Conservation (phyloP, 345 rosid species). For the Mercurialis annua region DNA sequence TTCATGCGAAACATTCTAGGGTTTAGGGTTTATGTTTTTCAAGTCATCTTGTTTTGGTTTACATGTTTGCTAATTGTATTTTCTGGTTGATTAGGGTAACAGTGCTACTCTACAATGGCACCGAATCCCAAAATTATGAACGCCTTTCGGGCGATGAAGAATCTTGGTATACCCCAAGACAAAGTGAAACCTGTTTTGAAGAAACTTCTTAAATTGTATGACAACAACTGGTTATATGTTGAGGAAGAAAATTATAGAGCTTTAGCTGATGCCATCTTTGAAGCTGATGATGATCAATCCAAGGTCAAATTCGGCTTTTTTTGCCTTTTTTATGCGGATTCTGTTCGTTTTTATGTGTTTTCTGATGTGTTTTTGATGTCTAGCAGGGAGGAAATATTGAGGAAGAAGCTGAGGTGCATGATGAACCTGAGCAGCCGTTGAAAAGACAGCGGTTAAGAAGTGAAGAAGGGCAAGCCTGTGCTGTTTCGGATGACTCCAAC, state of each 20-base stretch:
- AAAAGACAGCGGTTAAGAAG: slow-evolving; percentile 62
- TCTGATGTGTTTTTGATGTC: slow-evolving; percentile 19
- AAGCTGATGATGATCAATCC: slow-evolving; percentile 54
- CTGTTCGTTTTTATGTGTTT: slow-evolving; percentile 3
- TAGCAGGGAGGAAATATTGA: slow-evolving; percentile 38
- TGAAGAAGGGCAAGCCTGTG: slow-evolving; percentile 36
- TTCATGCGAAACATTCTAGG: too few relatives aligned
- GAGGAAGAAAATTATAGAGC: slow-evolving; percentile 82
- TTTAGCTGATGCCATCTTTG: slow-evolving; percentile 89
- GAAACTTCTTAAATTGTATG: slow-evolving; percentile 60
- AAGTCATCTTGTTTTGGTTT: too few relatives aligned
- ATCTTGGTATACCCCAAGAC: slow-evolving; percentile 48
- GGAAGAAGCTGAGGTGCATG: slow-evolving; percentile 37
- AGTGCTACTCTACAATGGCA: too few relatives aligned
- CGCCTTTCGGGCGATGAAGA: slow-evolving; percentile 70
- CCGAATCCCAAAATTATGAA: slow-evolving; percentile 43
- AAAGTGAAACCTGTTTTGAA: slow-evolving; percentile 72
- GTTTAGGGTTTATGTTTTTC: too few relatives aligned
- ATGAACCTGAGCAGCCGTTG: slow-evolving; percentile 57
- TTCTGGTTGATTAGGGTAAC: too few relatives aligned
- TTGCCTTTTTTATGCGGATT: neutral
- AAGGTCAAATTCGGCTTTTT: slow-evolving; percentile 39
- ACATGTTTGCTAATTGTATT: too few relatives aligned
- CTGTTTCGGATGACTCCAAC: slow-evolving; percentile 23
- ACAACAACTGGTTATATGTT: slow-evolving; percentile 77